phyloP scores from a whole-genome alignment of 2,329 filamentous ascomycete genomes.

The Thielaviopsis punctulata region DNA sequence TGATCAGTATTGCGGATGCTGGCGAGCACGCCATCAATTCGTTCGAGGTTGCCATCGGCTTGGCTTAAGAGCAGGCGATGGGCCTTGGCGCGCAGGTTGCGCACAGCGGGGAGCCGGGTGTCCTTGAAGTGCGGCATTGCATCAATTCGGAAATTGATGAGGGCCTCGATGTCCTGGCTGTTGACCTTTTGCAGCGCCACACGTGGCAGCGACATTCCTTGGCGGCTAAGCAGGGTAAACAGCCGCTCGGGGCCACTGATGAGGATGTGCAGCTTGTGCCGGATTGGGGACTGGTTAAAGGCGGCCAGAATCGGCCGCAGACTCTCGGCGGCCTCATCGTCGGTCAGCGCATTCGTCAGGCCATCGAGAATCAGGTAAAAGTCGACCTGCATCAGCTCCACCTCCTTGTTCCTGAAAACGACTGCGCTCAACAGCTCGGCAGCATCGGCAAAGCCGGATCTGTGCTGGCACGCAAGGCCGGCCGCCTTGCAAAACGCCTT shows the following conservation, averaged over 20 bases:
- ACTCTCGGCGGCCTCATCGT: neutral
- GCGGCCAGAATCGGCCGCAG: neutral
- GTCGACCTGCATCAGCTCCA: neutral
- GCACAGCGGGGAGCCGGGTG: neutral
- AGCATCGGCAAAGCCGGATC: neutral
- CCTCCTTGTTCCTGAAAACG: neutral
- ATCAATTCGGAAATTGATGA: neutral
- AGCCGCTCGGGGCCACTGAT: neutral
- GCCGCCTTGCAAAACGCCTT: slow-evolving; percentile 1
- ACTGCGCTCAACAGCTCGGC: neutral
- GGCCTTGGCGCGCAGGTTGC: neutral
- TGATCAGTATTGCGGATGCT: slow-evolving; percentile 20
- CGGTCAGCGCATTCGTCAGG: neutral
- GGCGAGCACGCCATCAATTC: slow-evolving; percentile 15
- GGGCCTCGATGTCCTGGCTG: neutral
- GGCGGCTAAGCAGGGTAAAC: neutral
- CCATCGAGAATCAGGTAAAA: slow-evolving; percentile 2
- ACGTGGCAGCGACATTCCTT: neutral
- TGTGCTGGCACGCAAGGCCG: neutral
- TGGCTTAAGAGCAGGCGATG: neutral
- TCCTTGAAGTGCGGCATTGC: neutral
- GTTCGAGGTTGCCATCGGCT: neutral
- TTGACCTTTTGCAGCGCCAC: neutral
- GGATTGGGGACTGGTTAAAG: neutral
- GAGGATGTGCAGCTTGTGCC: neutral